Base-by-base conservation (phyloP, 352 stramenopile genomes). In the Globisporangium abappressorium region DNA sequence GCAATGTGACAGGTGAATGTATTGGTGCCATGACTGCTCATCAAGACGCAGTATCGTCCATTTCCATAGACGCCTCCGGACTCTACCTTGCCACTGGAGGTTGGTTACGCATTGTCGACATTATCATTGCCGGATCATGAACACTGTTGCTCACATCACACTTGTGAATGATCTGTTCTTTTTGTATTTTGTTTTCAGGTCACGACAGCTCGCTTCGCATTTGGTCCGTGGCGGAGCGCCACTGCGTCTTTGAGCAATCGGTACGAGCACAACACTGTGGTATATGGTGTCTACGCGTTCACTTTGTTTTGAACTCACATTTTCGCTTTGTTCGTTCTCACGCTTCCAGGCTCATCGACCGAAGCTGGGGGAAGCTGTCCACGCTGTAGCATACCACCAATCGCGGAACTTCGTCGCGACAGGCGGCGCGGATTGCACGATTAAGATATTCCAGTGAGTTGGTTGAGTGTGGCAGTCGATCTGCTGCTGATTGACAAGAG, bases 381-480 rank as follows among this genome's bases (percentile, higher is more conserved):
- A 94, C 70, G 79, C 82, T 22, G 85, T 96, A 20, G 73, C 68
- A 38, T 94, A 91, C 66, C 88, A 96, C 46, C 79, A 82, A 63
- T 89, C 86, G 8, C 88, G 85, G 26, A 93, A 91, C 67, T 94
- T 90, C 61, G 85, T 96, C 55, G 88, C 88, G 12, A 90, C 88
- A 0, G 78, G 82, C 34, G 88, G 88, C 22, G 88, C 88, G 5
- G 88, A 96, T 65, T 87, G 86, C 76, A 80, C 89, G 70, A 84
- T 96, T 78, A 96, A 96, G 74, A 84, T 96, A 73, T 96, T 92
- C 73, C 88, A 96, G 70, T 95, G 72, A 87, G 55, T 46, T 22
- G 43, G 22, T 46, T 49, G 14, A n/a, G 57, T 54, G 28, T 66
- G 12, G 2, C 54, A 24, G 22, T 36, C 24, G 26, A 24, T 6